phyloP scores from a whole-genome alignment of 2,329 filamentous ascomycete species.

The Aspergillus carbonarius region DNA sequence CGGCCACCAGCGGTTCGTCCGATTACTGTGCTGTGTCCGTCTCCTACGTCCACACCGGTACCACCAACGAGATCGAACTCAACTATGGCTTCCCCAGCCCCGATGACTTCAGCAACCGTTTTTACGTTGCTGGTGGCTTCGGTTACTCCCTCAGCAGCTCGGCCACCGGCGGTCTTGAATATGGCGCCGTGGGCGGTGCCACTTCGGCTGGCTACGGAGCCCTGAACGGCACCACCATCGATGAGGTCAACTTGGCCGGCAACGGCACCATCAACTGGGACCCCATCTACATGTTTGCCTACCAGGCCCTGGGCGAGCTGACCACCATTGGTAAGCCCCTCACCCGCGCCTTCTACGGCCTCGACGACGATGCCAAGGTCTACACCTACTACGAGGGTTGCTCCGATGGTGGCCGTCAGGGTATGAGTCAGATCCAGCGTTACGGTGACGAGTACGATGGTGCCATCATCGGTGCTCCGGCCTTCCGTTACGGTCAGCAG shows the following conservation, averaged over 20 bases:
- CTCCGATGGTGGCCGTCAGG: slow-evolving; percentile 56
- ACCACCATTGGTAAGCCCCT: slow-evolving; percentile 48
- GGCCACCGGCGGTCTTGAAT: slow-evolving; percentile 43
- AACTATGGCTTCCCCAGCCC: slow-evolving; percentile 37
- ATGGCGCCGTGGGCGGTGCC: slow-evolving; percentile 44
- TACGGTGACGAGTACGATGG: slow-evolving; percentile 50
- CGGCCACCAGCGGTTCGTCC: slow-evolving; percentile 30
- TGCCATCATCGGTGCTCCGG: slow-evolving; percentile 47
- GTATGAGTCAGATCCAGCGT: slow-evolving; percentile 53
- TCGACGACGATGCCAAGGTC: slow-evolving; percentile 23
- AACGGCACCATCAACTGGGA: slow-evolving; percentile 48
- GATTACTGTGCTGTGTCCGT: slow-evolving; percentile 44
- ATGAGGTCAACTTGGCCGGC: slow-evolving; percentile 39
- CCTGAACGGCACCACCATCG: slow-evolving; percentile 34
- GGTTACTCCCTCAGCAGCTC: slow-evolving; percentile 40
- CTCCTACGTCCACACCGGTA: slow-evolving; percentile 44
- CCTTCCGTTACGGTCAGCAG: slow-evolving; percentile 47
- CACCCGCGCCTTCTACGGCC: slow-evolving; percentile 43
- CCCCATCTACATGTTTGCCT: slow-evolving; percentile 37
- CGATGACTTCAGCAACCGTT: slow-evolving; percentile 44
- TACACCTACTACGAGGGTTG: slow-evolving; percentile 55
- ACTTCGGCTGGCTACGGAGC: slow-evolving; percentile 48
- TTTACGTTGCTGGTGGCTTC: slow-evolving; percentile 46
- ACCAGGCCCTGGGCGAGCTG: slow-evolving; percentile 54
- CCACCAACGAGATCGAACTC: slow-evolving; percentile 38